Percentiles rank a stretch among this genome's conserved stretches.
These are phyloP conservation scores for Amphibolis antarctica DNA, from an alignment of 106 monocot genomes.

Conservation along the genomic window DNA sequence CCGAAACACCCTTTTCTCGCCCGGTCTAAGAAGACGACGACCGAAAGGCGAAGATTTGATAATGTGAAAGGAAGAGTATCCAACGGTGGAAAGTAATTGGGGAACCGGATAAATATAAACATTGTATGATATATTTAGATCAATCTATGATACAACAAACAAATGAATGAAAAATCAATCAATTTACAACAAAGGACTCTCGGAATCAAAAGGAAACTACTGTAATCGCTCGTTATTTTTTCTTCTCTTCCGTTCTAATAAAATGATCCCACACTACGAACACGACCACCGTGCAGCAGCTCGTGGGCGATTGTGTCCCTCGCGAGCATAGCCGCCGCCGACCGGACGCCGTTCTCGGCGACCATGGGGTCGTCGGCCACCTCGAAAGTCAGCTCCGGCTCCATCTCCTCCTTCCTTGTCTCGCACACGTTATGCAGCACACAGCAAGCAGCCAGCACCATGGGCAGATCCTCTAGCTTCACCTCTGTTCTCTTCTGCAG, in stretches of 20 bases:
- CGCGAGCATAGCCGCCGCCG: conserved; percentile 30
- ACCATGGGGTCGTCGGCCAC: conserved; percentile 63
- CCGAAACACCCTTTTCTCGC: too few species aligned
- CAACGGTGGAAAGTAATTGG: too few species aligned
- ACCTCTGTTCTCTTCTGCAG: conserved; percentile 83
- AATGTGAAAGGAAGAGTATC: too few species aligned
- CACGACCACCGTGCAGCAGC: conserved; percentile 45
- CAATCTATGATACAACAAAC: too few species aligned
- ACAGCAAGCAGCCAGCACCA: conserved; percentile 71
- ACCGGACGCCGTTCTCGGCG: conserved; percentile 46
- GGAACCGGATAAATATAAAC: too few species aligned
- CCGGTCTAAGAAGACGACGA: too few species aligned
- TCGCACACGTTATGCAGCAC: conserved; percentile 91
- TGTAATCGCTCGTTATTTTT: neutral
- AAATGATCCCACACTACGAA: neutral
- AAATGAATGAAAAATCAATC: too few species aligned
- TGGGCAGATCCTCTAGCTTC: conserved; percentile 70
- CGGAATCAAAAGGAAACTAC: too few species aligned
- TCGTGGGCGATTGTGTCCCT: conserved; percentile 66
- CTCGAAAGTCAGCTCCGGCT: conserved; percentile 22
- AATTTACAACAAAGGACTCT: too few species aligned
- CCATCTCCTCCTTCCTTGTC: conserved; percentile 46
- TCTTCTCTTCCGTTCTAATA: too few species aligned
- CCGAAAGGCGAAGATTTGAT: too few species aligned
- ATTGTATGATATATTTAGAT: too few species aligned